Percentiles rank a stretch among this genome's conserved stretches.
These are phyloP conservation scores for Pythium rhizo-oryzae DNA, from an alignment of 352 stramenopile genomes.

Conservation along the genomic window DNA sequence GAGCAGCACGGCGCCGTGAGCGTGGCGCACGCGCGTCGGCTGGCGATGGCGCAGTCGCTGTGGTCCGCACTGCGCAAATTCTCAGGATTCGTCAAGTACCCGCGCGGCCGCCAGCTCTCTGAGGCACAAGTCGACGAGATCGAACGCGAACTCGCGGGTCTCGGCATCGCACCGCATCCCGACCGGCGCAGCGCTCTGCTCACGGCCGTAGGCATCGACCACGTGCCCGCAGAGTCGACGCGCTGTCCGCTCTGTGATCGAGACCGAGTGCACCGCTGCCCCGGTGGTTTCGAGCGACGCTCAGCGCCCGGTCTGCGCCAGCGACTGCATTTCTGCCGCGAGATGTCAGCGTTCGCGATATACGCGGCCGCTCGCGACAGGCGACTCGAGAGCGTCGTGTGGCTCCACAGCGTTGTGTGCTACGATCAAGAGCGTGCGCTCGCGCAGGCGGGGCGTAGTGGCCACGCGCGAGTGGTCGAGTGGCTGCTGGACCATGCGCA, in stretches of 20 bases:
- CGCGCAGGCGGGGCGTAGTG: neutral
- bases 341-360: neutral
- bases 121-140: neutral
- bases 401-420: slow-evolving; percentile 3
- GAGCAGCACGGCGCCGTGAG: neutral
- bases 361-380: slow-evolving; percentile 3
- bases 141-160: neutral
- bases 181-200: neutral
- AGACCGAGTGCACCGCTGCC: neutral
- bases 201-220: neutral
- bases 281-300: neutral
- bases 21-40: neutral
- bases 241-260: neutral
- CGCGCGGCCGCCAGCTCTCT: neutral
- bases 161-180: neutral
- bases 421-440: slow-evolving; percentile 14
- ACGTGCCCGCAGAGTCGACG: neutral
- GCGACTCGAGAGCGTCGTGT: slow-evolving; percentile 9
- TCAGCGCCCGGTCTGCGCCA: neutral
- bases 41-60: slow-evolving; percentile 1
- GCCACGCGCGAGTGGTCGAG: neutral
- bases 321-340: neutral
- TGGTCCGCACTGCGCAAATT: neutral
- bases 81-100: neutral
- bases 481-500: slow-evolving; percentile 9